A percentile compares a stretch with the other conserved stretches of the same genome.
Conservation (phyloP, 139 green algal species). For the Deuterostichococcus epilithicus region DNA sequence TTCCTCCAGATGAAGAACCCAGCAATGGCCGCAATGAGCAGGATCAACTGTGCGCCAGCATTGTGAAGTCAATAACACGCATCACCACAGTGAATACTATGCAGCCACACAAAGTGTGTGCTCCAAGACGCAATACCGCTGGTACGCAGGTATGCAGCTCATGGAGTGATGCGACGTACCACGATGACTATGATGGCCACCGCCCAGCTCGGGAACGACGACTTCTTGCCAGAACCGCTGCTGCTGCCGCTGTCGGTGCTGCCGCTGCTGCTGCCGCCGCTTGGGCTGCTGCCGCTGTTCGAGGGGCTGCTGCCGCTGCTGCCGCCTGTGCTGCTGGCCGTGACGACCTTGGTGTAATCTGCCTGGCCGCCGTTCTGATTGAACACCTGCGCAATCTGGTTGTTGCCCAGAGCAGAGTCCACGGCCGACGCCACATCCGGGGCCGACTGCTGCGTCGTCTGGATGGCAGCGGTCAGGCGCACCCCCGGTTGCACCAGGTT, state of each 20-base stretch:
- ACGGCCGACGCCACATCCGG: no score
- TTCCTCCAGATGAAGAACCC: not conserved
- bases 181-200: not conserved
- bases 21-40: not conserved
- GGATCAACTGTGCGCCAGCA: not conserved
- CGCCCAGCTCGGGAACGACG: not conserved
- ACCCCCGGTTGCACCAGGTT: no score
- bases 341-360: not conserved
- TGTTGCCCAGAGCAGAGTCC: no score
- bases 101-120: no score
- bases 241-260: not conserved
- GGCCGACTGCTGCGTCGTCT: no score
- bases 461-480: no score
- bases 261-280: no score
- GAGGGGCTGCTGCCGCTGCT: not conserved
- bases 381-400: not conserved
- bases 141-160: no score
- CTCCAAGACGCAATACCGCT: no score
- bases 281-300: not conserved
- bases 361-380: not conserved
- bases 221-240: not conserved
- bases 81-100: no score
- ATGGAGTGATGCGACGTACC: not conserved
- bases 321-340: not conserved
- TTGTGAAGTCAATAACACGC: no score